Evolutionary conservation across 1,284 basidiomycete species (phyloP).

Genomic region (Austroboletus rostrupii): DNA sequence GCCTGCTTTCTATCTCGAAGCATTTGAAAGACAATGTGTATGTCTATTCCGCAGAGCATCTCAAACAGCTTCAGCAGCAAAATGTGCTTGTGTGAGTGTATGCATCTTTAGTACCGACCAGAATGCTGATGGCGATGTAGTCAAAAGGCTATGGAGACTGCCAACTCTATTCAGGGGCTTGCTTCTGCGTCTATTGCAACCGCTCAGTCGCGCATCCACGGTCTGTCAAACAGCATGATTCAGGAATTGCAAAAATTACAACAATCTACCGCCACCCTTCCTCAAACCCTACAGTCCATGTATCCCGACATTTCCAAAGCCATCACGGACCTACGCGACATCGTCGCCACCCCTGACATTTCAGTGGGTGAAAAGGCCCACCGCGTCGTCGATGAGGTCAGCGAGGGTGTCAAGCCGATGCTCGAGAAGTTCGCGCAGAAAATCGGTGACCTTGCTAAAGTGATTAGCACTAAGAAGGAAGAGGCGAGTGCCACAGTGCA

Average conservation of each 20-base stretch:
- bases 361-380: slow-evolving; percentile 56
- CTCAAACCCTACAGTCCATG: slow-evolving; percentile 51
- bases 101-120: background rate
- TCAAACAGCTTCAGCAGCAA: slow-evolving; percentile 68
- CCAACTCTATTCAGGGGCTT: slow-evolving; percentile 55
- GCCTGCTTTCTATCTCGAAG: slow-evolving; percentile 60
- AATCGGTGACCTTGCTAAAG: slow-evolving; percentile 24
- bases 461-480: slow-evolving; percentile 29
- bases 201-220: slow-evolving; percentile 50
- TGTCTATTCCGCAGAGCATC: slow-evolving; percentile 64
- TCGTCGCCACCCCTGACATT: slow-evolving; percentile 47
- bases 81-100: slow-evolving; percentile 55
- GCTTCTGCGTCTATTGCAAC: slow-evolving; percentile 50
- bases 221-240: slow-evolving; percentile 61
- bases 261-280: slow-evolving; percentile 50
- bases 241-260: slow-evolving; percentile 62
- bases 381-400: slow-evolving; percentile 53
- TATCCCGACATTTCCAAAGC: slow-evolving; percentile 48
- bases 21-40: slow-evolving; percentile 59
- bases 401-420: slow-evolving; percentile 54
- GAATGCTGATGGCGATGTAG: slow-evolving; percentile 32
- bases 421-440: slow-evolving; percentile 38
- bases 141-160: slow-evolving; percentile 65
- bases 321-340: slow-evolving; percentile 47
- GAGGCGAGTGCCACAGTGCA: slow-evolving; percentile 9